Percentiles rank a stretch among this genome's conserved stretches.
phyloP scores from a whole-genome alignment of 192 early-diverging fungal species.

The Coemansia sp. region DNA sequence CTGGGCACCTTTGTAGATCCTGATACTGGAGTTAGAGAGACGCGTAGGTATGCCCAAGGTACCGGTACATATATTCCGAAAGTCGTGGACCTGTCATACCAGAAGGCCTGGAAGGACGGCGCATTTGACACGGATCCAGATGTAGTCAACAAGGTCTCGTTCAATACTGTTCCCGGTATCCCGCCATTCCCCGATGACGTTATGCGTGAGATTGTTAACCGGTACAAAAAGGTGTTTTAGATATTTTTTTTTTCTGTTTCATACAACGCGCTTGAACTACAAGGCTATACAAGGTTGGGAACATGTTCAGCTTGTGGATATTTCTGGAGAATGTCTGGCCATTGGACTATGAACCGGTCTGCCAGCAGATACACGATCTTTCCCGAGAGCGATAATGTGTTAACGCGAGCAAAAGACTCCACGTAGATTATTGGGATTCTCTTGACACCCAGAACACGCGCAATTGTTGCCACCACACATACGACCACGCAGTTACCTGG shows the following conservation, averaged over 20 bases:
- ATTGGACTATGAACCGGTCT: conserved; percentile 92
- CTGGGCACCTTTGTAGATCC: conserved; percentile 23
- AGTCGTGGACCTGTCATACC: conserved; percentile 39
- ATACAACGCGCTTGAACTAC: not conserved
- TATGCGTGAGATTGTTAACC: conserved; percentile 49
- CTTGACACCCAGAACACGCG: conserved; percentile 61
- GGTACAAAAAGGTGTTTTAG: conserved; percentile 47
- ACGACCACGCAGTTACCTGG: conserved; percentile 87
- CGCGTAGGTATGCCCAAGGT: conserved; percentile 34
- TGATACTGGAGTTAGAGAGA: conserved; percentile 24
- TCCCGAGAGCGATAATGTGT: conserved; percentile 84
- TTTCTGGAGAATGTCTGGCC: conserved; percentile 63
- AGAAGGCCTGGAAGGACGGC: conserved; percentile 46
- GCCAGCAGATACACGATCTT: conserved; percentile 77
- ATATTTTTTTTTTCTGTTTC: not conserved
- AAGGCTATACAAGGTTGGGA: conserved; percentile 64
- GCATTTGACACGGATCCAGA: conserved; percentile 35
- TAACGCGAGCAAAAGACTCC: conserved; percentile 91
- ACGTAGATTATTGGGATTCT: conserved; percentile 74
- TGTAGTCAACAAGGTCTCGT: conserved; percentile 35
- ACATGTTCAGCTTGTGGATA: conserved; percentile 67
- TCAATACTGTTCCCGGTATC: conserved; percentile 31
- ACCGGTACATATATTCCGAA: conserved; percentile 39
- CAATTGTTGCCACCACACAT: conserved; percentile 62
- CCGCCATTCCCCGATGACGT: conserved; percentile 53